These are phyloP conservation scores for Kazachstania psychrophila DNA, from an alignment of 805 yeast species.

Conservation along the genomic window DNA sequence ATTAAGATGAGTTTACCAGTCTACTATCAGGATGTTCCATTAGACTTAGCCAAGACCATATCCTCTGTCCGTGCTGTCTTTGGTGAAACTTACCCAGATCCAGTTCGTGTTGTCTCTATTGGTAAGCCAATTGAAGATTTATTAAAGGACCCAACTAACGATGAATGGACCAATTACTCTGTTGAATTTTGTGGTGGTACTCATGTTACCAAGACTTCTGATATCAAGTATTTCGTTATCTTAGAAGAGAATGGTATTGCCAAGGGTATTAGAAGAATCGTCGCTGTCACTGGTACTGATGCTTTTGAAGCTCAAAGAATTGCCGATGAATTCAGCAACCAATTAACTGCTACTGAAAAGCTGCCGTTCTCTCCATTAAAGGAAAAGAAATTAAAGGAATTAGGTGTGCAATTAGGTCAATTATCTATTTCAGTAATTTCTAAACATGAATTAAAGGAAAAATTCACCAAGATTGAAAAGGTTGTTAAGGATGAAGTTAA, in stretches of 20 bases:
- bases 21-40: constrained; percentile 72
- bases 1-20: constrained; percentile 66
- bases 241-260: constrained; percentile 97
- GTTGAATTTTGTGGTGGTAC: constrained; percentile 99
- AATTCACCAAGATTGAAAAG: constrained; percentile 74
- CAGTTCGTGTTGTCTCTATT: constrained; percentile 94
- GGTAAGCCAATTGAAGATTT: constrained; percentile 85
- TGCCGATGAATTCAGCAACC: constrained; percentile 60
- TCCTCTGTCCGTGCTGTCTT: constrained; percentile 92
- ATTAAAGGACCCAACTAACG: constrained; percentile 56
- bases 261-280: constrained; percentile 96
- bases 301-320: constrained; percentile 85
- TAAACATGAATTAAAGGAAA: constrained; percentile 65
- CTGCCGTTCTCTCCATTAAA: constrained; percentile 67
- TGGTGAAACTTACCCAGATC: constrained; percentile 98
- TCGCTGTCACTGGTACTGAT: constrained; percentile 88
- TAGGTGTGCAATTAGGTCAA: constrained; percentile 77
- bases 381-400: constrained; percentile 73
- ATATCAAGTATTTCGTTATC: constrained; percentile 81
- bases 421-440: constrained; percentile 71
- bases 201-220: constrained; percentile 86
- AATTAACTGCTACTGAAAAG: constrained; percentile 49
- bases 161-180: constrained; percentile 69
- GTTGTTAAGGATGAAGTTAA: constrained; percentile 80
- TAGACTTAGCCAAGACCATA: constrained; percentile 64